These are phyloP conservation scores for Suillus lakei DNA, from an alignment of 768 basidiomycete species.

Conservation along the genomic window DNA sequence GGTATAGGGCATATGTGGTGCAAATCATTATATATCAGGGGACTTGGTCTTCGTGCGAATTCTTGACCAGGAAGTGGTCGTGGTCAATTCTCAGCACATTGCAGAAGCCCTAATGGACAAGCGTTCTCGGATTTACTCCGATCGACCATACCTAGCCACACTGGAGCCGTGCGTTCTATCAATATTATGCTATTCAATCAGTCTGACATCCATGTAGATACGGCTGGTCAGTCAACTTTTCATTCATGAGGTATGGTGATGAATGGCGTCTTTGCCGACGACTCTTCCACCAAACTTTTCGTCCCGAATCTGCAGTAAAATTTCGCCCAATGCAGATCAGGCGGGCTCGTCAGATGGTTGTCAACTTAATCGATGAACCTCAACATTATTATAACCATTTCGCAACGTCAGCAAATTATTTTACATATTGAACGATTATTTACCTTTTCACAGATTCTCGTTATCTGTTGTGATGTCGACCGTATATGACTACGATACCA, in stretches of 20 bases:
- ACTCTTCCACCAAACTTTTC: constrained; percentile 44
- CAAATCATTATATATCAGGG: background rate
- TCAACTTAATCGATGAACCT: constrained; percentile 31
- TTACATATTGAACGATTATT: background rate
- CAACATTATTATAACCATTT: constrained; percentile 32
- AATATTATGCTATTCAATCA: background rate
- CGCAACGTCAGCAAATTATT: background rate
- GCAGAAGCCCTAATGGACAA: constrained; percentile 11
- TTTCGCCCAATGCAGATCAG: constrained; percentile 31
- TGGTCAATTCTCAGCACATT: constrained; percentile 5
- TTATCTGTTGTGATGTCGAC: constrained; percentile 11
- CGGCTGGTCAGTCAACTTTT: constrained; percentile 6
- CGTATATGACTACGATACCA: constrained; percentile 4
- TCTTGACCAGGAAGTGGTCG: constrained; percentile 5
- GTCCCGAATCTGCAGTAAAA: constrained; percentile 29
- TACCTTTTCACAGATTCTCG: constrained; percentile 8
- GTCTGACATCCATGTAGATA: background rate
- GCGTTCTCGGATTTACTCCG: constrained; percentile 13
- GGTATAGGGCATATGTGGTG: background rate
- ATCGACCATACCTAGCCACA: constrained; percentile 11
- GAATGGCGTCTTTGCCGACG: constrained; percentile 35
- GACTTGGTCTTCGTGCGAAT: constrained; percentile 7
- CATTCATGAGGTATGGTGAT: constrained; percentile 3
- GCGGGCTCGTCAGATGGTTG: constrained; percentile 28
- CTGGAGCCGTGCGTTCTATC: constrained; percentile 1